Percentiles rank a stretch among this genome's conserved stretches.
Evolutionary conservation across 2,329 filamentous ascomycete genomes (phyloP).

Genomic region (Plectosphaerella cucumerina): DNA sequence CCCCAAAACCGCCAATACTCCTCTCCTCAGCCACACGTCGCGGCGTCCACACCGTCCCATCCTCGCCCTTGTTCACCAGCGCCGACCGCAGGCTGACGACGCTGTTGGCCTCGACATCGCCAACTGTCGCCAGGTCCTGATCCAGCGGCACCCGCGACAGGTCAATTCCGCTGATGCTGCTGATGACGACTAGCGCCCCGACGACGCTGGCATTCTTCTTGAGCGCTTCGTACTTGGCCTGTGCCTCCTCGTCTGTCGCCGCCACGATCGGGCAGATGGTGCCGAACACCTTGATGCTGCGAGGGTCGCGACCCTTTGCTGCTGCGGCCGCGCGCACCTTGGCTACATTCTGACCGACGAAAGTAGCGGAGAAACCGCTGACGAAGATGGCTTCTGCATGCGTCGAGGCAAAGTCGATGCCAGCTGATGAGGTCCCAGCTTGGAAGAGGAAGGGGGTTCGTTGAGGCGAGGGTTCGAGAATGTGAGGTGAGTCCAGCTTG

Average conservation of each 20-base stretch:
- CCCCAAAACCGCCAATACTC: constrained; percentile 33
- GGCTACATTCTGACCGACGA: neutral
- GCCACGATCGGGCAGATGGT: constrained; percentile 46
- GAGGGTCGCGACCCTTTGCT: constrained; percentile 48
- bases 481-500: constrained; percentile 29
- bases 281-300: constrained; percentile 51
- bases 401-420: constrained; percentile 49
- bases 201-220: constrained; percentile 48
- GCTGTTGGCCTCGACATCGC: constrained; percentile 49
- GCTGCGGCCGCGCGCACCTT: constrained; percentile 38
- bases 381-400: constrained; percentile 57
- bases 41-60: constrained; percentile 22
- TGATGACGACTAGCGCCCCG: constrained; percentile 51
- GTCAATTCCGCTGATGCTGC: constrained; percentile 58
- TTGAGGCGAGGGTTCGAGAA: constrained; percentile 52
- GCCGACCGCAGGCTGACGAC: constrained; percentile 10
- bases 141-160: constrained; percentile 54
- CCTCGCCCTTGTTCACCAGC: too few relatives aligned
- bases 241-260: constrained; percentile 47
- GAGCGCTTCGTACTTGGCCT: constrained; percentile 44
- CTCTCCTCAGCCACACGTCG: constrained; percentile 34
- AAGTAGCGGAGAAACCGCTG: neutral
- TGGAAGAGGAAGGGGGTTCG: constrained; percentile 55
- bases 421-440: constrained; percentile 54
- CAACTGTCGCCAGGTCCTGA: constrained; percentile 49